Base-by-base conservation (phyloP, 2,329 filamentous ascomycete species). In the Alternaria brassicae region DNA sequence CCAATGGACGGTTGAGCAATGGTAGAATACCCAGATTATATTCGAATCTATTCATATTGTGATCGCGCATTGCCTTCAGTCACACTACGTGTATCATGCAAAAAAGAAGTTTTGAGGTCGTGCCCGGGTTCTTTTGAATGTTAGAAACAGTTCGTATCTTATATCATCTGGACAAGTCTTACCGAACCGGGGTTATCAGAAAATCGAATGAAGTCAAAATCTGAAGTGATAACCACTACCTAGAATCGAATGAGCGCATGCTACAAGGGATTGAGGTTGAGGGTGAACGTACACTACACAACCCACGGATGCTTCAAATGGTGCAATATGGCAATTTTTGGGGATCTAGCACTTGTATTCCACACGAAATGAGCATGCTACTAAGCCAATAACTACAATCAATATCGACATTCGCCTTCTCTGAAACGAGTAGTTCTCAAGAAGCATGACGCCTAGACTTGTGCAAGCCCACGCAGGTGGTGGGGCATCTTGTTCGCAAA, bases 141-240 rank as follows among this genome's bases (percentile, higher is more conserved):
- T 61, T 55, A 61, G 59, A 36, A n/a, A 42, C 15, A 23, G 3
- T n/a, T 34, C 19, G 2, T 32, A 6, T 50, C 37, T 53, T 19
- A 15, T 3, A 12, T 4, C 13, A 2, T 4, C 8, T 8, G 8
- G 27, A 28, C 10, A 12, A 25, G 6, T 45, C 60, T 60, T 60
- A 60, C 60, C 66, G 64, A 67, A 68, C 66, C 63, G 66, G 66
- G 66, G 66, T 68, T 68, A 65, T 65, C 66, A 68, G 66, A 68
- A 68, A 30, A 28, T 63, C 51, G 61, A 19, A 23, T 39, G 34
- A 25, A 59, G 41, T 68, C 63, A 68, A 68, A 68, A 68, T 67
- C 66, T 68, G 66, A 65, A 68, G 64, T 68, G 66, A 68, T 68
- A 68, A 68, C 66, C 66, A 67, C 66, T 67, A 66, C 62, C 59